Conservation (phyloP, 345 rosid species). For the Crucihimalaya himalaica region DNA sequence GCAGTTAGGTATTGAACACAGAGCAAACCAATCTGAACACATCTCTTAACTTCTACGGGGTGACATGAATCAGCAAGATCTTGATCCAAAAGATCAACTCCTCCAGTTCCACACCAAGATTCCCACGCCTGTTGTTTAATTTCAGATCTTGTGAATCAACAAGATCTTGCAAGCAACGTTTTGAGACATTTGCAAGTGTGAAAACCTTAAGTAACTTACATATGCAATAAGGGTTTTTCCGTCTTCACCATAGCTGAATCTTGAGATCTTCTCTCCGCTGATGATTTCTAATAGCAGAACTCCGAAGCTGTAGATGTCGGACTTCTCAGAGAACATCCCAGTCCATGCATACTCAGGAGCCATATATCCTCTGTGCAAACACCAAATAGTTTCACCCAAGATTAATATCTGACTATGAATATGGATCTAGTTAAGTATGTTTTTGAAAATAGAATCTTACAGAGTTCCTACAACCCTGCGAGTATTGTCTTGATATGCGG, state of each 20-base stretch:
- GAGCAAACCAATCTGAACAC: constrained; percentile 26
- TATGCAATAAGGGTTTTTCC: constrained; percentile 24
- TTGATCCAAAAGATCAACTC: constrained; percentile 15
- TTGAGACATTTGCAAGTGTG: background rate
- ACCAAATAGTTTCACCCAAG: background rate
- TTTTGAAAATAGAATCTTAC: background rate
- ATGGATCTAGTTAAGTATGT: background rate
- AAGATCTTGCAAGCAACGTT: background rate
- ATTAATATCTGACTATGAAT: background rate
- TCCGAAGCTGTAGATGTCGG: constrained; percentile 50
- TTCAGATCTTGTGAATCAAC: background rate
- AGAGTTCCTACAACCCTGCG: constrained; percentile 30
- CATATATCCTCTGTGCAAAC: constrained; percentile 42
- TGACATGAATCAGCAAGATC: background rate
- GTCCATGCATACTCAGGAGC: constrained; percentile 53
- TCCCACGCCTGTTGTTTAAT: constrained; percentile 18
- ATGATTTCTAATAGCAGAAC: constrained; percentile 41
- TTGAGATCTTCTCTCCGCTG: constrained; percentile 29
- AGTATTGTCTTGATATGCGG: constrained; percentile 23
- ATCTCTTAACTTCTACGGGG: constrained; percentile 9
- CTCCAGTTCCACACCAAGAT: constrained; percentile 24
- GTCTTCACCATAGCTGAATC: constrained; percentile 5
- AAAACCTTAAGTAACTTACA: constrained; percentile 19
- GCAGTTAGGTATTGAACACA: constrained; percentile 23
- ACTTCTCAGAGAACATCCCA: constrained; percentile 52